Evolutionary conservation across 148 eudicot species (phyloP).

Genomic region (Euryodendron excelsum): DNA sequence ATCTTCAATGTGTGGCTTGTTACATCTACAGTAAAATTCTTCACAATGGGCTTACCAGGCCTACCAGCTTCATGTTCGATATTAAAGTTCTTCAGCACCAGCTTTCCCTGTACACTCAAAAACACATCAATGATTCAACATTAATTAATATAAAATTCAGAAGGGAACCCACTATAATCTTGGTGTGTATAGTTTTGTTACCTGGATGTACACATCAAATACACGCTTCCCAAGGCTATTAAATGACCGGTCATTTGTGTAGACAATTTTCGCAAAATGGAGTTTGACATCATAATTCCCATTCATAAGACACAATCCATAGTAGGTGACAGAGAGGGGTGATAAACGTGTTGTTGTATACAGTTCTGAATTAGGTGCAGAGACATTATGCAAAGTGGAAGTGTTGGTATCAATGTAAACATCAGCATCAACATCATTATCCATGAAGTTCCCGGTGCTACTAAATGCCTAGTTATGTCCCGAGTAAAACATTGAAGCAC

Average conservation of each 20-base stretch:
- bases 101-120: slow-evolving; percentile 27
- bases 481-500: slow-evolving; percentile 45
- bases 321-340: slow-evolving; percentile 55
- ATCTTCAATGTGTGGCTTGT: slow-evolving; percentile 48
- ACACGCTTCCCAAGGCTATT: slow-evolving; percentile 48
- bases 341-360: slow-evolving; percentile 49
- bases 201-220: slow-evolving; percentile 60
- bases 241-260: slow-evolving; percentile 37
- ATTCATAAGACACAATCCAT: slow-evolving; percentile 52
- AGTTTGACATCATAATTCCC: slow-evolving; percentile 54
- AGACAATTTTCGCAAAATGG: slow-evolving; percentile 48
- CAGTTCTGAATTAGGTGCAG: slow-evolving; percentile 22
- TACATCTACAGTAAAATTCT: slow-evolving; percentile 33
- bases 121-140: background rate
- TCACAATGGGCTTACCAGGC: slow-evolving; percentile 37
- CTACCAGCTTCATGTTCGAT: slow-evolving; percentile 55
- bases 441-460: slow-evolving; percentile 61
- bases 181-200: slow-evolving; percentile 2
- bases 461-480: slow-evolving; percentile 54
- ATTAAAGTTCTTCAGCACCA: slow-evolving; percentile 54
- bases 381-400: slow-evolving; percentile 28
- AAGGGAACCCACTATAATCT: background rate
- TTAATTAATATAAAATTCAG: slow-evolving; percentile 1
- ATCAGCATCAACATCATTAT: slow-evolving; percentile 44
- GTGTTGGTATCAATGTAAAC: slow-evolving; percentile 33